These are phyloP conservation scores for Coccomyxa sp. DNA, from an alignment of 139 green algal genomes.

Conservation along the genomic window DNA sequence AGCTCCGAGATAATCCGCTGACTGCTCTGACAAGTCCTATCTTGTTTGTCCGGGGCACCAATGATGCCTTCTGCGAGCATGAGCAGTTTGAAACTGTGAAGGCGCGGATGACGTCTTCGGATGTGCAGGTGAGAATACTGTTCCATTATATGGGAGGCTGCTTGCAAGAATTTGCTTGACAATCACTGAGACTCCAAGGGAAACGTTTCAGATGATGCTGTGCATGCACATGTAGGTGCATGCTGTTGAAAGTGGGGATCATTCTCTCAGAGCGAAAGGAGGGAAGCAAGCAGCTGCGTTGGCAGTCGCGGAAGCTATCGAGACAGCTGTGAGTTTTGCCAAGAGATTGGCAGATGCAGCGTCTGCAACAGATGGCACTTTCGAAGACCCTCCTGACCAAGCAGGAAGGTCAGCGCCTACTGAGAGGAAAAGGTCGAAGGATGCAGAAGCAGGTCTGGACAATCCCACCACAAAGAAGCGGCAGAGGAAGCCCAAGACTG, in stretches of 20 bases:
- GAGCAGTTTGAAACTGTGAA: slow-evolving; percentile 18
- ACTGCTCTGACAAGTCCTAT: slow-evolving; percentile 24
- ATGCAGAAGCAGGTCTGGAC: too few species aligned
- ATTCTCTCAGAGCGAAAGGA: slow-evolving; percentile 14
- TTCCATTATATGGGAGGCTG: background rate
- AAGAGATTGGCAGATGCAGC: background rate
- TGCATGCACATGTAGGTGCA: slow-evolving; percentile 19
- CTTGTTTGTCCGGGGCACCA: slow-evolving; percentile 44
- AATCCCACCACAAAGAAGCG: too few species aligned
- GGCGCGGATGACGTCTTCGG: slow-evolving; percentile 4
- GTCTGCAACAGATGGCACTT: too few species aligned
- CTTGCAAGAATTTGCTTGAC: background rate
- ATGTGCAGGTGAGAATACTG: background rate
- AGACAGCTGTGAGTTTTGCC: background rate
- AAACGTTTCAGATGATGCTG: background rate
- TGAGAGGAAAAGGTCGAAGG: too few species aligned
- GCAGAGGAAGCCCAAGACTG: too few species aligned
- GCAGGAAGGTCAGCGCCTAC: too few species aligned
- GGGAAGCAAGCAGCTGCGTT: slow-evolving; percentile 6
- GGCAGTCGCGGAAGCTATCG: background rate
- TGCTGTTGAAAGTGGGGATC: slow-evolving; percentile 32
- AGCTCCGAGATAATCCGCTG: slow-evolving; percentile 40
- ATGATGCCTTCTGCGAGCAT: slow-evolving; percentile 34
- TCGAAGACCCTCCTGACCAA: too few species aligned
- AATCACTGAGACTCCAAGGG: too few species aligned